Evolutionary conservation across 768 basidiomycete genomes (phyloP).

Genomic region (Lactarius sanguifluus): DNA sequence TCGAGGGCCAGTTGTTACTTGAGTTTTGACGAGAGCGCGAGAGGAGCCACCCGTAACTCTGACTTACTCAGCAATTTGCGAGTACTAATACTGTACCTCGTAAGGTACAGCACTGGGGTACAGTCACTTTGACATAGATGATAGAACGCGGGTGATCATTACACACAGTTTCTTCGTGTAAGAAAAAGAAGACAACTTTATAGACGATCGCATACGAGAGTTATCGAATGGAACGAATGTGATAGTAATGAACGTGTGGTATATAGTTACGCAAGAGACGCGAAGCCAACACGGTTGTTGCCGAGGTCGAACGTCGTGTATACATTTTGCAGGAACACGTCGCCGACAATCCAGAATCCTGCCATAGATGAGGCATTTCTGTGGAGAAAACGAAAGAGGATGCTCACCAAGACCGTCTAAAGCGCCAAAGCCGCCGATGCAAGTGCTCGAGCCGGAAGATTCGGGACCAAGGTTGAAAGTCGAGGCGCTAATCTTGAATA

Average conservation of each 20-base stretch:
- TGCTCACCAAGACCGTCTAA: background rate
- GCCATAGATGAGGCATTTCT: background rate
- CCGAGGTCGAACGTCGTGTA: background rate
- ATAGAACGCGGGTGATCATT: background rate
- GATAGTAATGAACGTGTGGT: background rate
- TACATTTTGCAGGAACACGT: background rate
- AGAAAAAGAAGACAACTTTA: background rate
- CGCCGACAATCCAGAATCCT: background rate
- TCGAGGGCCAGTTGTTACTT: no score
- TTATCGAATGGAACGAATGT: background rate
- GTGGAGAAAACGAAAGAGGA: background rate
- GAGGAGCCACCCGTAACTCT: background rate
- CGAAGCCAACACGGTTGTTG: background rate
- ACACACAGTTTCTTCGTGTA: background rate
- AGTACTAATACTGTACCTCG: background rate
- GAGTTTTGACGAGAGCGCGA: background rate
- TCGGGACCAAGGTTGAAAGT: background rate
- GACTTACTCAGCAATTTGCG: no score
- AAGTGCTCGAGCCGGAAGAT: background rate
- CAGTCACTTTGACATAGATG: background rate
- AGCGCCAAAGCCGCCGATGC: background rate
- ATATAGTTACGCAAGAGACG: background rate
- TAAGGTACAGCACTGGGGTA: background rate
- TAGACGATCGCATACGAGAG: background rate
- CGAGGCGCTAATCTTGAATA: background rate